Evolutionary conservation across 2,329 filamentous ascomycete genomes (phyloP), one percentile per base, ranked within the genome.

Genomic region (Monilinia fructicola): DNA sequence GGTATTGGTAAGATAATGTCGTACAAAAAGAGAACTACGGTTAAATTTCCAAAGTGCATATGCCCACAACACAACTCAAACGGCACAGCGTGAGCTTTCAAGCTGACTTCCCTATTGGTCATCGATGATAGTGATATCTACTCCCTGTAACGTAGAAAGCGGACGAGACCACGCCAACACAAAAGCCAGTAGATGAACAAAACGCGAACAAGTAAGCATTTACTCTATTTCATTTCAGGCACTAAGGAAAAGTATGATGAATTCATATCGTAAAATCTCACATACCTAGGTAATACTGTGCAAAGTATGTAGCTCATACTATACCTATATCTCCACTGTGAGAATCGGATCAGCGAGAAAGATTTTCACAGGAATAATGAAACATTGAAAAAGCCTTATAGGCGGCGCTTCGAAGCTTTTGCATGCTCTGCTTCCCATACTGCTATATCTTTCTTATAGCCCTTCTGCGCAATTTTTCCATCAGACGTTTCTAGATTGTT

Each of bases 71-170:
- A 21, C 21, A n/a, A 44, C 53, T 64, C 52, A 56, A 64, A 65
- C 62, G 62, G 62, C 62, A 58, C 62, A 65, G 62, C 62, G 62
- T 58, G 38, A 56, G 44, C 53, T 48, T 65, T 65, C 62, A 65
- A 59, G 53, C 54, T 59, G 62, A 52, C 42, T 31, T 14, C 62
- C 62, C 42, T 40, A 59, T 65, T 59, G 54, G 62, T 16, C 26
- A 42, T 65, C 52, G 62, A 12, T 23, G 16, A 50, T 65, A 65
- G 40, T 46, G 61, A 64, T 35, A 58, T 56, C 28, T 56, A n/a
- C 62, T 58, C 54, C 62, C 54, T 65, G 62, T 40, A 65, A 65
- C 52, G 18, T 58, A 53, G 21, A 60, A 46, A 48, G 42, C 56
- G 42, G 48, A 59, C 56, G 56, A 59, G 40, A 35, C 62, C 52